A percentile compares a stretch with the other conserved stretches of the same genome.
Evolutionary conservation across 2,329 filamentous ascomycete genomes (phyloP).

Genomic region (Aureobasidium namibiae): DNA sequence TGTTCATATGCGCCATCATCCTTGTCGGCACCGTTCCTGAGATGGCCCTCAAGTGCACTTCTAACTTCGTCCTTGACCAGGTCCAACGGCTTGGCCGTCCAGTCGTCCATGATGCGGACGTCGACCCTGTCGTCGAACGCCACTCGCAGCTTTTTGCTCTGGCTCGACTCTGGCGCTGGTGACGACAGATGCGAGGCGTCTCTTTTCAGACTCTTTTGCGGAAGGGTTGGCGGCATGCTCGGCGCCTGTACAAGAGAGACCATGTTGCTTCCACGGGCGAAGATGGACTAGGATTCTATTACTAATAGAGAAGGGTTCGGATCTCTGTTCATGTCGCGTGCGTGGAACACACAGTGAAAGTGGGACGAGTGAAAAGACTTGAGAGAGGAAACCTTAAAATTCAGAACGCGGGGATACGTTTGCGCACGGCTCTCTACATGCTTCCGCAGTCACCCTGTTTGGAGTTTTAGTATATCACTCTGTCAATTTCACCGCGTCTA

Average conservation of each 20-base stretch:
- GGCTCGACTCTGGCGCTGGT: constrained; percentile 25
- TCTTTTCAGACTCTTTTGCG: constrained; percentile 27
- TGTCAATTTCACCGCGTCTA: background rate
- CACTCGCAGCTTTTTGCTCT: constrained; percentile 39
- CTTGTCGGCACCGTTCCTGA: constrained; percentile 32
- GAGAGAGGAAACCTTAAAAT: background rate
- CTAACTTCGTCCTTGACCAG: constrained; percentile 55
- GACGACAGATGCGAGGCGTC: constrained; percentile 29
- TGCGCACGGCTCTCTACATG: background rate
- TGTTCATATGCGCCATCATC: constrained; percentile 51
- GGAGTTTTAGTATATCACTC: background rate
- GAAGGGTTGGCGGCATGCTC: constrained; percentile 26
- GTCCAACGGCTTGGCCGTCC: constrained; percentile 45
- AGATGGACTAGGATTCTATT: background rate
- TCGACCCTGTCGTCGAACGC: constrained; percentile 42
- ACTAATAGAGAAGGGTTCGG: background rate
- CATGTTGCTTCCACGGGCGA: constrained; percentile 18
- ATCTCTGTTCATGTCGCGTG: constrained; percentile 10
- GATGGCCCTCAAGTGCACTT: constrained; percentile 35
- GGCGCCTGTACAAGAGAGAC: constrained; percentile 24
- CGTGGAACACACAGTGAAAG: constrained; percentile 1
- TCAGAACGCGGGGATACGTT: background rate
- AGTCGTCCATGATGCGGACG: constrained; percentile 37
- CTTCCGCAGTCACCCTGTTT: background rate
- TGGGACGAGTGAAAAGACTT: constrained; percentile 1